phyloP scores from a whole-genome alignment of 2,329 filamentous ascomycete genomes.

The Didymosphaeria variabile region DNA sequence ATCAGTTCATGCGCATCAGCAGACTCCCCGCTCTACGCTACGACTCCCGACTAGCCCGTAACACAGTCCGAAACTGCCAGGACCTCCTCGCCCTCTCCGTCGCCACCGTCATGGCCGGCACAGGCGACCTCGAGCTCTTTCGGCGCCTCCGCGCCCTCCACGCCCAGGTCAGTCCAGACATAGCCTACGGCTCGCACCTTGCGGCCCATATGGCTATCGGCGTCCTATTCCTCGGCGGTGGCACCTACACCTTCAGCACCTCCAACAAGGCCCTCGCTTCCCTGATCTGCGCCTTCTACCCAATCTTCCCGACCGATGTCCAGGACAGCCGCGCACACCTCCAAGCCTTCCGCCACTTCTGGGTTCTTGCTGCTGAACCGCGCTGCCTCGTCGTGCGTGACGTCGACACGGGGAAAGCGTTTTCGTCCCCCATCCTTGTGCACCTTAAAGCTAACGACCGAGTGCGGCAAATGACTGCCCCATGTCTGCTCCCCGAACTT shows the following conservation, averaged over 20 bases:
- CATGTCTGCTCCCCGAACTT: slow-evolving; percentile 71
- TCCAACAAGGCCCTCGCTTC: slow-evolving; percentile 87
- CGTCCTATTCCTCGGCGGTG: slow-evolving; percentile 88
- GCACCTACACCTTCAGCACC: slow-evolving; percentile 89
- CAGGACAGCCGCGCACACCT: slow-evolving; percentile 95
- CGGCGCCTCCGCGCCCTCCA: slow-evolving; percentile 87
- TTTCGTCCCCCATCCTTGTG: slow-evolving; percentile 76
- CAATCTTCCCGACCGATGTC: slow-evolving; percentile 85
- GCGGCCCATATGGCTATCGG: slow-evolving; percentile 93
- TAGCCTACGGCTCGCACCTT: slow-evolving; percentile 91
- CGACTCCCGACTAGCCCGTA: slow-evolving; percentile 83
- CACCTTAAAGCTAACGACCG: slow-evolving; percentile 59
- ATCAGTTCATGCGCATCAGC: slow-evolving; percentile 83
- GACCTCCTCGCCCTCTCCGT: slow-evolving; percentile 84
- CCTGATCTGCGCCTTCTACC: slow-evolving; percentile 91
- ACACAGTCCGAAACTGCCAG: slow-evolving; percentile 89
- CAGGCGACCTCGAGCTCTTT: slow-evolving; percentile 86
- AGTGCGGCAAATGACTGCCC: slow-evolving; percentile 55
- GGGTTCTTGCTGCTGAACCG: slow-evolving; percentile 91
- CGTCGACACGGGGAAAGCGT: slow-evolving; percentile 80
- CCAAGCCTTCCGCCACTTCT: slow-evolving; percentile 96
- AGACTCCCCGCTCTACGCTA: slow-evolving; percentile 72
- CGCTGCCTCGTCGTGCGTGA: slow-evolving; percentile 90
- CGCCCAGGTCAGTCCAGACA: slow-evolving; percentile 82
- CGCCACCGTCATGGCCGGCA: slow-evolving; percentile 94